phyloP scores from a whole-genome alignment of 1,139 yeast species.

The Debaryomyces subglobosus region DNA sequence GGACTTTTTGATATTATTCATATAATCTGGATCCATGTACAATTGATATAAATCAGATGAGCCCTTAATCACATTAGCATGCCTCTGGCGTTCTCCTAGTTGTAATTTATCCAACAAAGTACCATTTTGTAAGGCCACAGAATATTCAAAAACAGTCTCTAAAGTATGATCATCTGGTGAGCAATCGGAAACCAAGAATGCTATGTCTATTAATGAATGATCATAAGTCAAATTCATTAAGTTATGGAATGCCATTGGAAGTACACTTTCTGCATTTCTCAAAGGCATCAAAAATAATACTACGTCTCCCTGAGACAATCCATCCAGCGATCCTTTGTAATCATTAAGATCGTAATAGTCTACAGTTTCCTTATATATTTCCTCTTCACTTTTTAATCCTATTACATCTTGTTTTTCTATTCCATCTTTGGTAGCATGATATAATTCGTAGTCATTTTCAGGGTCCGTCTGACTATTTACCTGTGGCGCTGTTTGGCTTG shows the following conservation, averaged over 20 bases:
- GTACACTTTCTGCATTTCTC: conserved; percentile 77
- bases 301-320: conserved; percentile 61
- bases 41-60: conserved; percentile 63
- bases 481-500: conserved; percentile 1
- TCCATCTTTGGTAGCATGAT: conserved; percentile 44
- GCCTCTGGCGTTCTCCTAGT: conserved; percentile 37
- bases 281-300: conserved; percentile 76
- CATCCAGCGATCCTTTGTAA: conserved; percentile 57
- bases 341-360: conserved; percentile 65
- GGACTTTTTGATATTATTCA: conserved; percentile 57
- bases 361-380: conserved; percentile 38
- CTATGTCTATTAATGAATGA: conserved; percentile 78
- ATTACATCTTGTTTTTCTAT: conserved; percentile 20
- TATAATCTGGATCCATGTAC: conserved; percentile 71
- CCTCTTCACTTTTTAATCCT: conserved; percentile 16
- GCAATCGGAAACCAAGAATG: conserved; percentile 84
- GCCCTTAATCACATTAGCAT: conserved; percentile 42
- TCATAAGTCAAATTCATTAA: conserved; percentile 85
- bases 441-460: conserved; percentile 26
- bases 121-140: conserved; percentile 71
- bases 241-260: conserved; percentile 83
- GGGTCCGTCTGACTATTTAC: conserved; percentile 7
- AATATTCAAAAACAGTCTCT: conserved; percentile 65
- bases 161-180: conserved; percentile 75
- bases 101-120: conserved; percentile 56